These are phyloP conservation scores for Dactylellina sp. DNA, from an alignment of 2,329 filamentous ascomycete genomes.

Conservation along the genomic window DNA sequence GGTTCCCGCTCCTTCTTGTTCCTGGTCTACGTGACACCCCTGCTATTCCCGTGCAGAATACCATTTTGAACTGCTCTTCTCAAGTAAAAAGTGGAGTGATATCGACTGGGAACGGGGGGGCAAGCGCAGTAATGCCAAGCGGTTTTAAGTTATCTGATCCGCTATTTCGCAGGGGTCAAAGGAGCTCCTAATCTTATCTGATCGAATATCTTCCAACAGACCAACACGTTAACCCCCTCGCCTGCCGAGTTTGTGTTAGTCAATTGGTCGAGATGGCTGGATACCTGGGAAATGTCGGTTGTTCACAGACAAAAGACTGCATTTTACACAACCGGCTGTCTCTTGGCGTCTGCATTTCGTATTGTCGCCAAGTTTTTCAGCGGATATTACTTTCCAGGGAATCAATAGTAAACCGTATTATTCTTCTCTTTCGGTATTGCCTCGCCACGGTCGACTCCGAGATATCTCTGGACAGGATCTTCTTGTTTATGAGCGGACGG, in stretches of 20 bases:
- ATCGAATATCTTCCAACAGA: slow-evolving; percentile 44
- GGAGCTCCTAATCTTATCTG: slow-evolving; percentile 52
- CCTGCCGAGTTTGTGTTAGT: slow-evolving; percentile 32
- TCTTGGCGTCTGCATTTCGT: slow-evolving; percentile 1
- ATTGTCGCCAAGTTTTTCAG: slow-evolving; percentile 41
- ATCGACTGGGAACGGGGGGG: neutral
- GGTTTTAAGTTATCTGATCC: slow-evolving; percentile 55
- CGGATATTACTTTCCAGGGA: neutral
- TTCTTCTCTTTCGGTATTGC: neutral
- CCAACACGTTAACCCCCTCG: slow-evolving; percentile 34
- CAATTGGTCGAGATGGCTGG: slow-evolving; percentile 11
- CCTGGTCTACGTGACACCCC: slow-evolving; percentile 18
- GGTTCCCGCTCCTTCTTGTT: slow-evolving; percentile 46
- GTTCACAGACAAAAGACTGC: slow-evolving; percentile 12
- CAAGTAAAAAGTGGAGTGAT: slow-evolving; percentile 19
- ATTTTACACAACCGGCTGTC: slow-evolving; percentile 2
- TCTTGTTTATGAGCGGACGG: neutral
- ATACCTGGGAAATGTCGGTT: neutral
- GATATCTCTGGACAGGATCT: neutral
- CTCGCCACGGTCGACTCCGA: slow-evolving; percentile 7
- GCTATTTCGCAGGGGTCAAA: slow-evolving; percentile 25
- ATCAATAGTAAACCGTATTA: neutral
- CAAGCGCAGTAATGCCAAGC: slow-evolving; percentile 17
- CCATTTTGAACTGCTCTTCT: slow-evolving; percentile 17
- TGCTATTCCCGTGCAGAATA: slow-evolving; percentile 9